Percentiles rank a stretch among this genome's conserved stretches.
Evolutionary conservation across 2,329 filamentous ascomycete genomes (phyloP).

Genomic region (Eurotiales sp.): DNA sequence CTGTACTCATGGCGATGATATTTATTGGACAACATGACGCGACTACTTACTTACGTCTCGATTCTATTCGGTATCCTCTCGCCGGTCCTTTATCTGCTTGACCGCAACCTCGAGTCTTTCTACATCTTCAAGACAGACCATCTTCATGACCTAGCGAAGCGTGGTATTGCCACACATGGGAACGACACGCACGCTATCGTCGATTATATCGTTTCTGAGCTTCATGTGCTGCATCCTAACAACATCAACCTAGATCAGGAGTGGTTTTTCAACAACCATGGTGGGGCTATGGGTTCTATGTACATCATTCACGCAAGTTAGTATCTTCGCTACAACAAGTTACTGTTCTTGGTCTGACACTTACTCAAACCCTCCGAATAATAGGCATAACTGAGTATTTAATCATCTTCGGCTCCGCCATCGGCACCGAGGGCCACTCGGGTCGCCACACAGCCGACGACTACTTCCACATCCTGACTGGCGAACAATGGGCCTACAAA

Average conservation of each 20-base stretch:
- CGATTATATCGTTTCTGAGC: constrained; percentile 64
- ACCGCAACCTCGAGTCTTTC: constrained; percentile 46
- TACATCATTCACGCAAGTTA: constrained; percentile 80
- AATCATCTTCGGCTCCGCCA: constrained; percentile 69
- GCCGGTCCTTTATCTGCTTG: constrained; percentile 32
- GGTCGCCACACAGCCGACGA: constrained; percentile 92
- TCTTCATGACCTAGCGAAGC: constrained; percentile 64
- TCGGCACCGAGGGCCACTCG: constrained; percentile 79
- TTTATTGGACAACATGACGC: background rate
- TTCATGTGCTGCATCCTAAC: constrained; percentile 49
- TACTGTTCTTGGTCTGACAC: background rate
- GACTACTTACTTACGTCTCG: constrained; percentile 27
- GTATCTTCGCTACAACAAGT: constrained; percentile 22
- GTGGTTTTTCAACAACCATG: constrained; percentile 90
- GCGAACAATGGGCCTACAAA: constrained; percentile 35
- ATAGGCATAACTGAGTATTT: constrained; percentile 74
- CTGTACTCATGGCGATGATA: too few species aligned
- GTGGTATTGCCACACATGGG: constrained; percentile 64
- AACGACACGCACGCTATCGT: constrained; percentile 70
- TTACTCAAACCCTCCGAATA: background rate
- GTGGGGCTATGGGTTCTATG: constrained; percentile 88
- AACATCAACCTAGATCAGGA: constrained; percentile 69
- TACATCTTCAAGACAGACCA: constrained; percentile 71
- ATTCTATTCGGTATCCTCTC: constrained; percentile 33
- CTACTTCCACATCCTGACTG: constrained; percentile 81